phyloP scores from a whole-genome alignment of 208 protist genomes.

The Phytomonas sp. region DNA sequence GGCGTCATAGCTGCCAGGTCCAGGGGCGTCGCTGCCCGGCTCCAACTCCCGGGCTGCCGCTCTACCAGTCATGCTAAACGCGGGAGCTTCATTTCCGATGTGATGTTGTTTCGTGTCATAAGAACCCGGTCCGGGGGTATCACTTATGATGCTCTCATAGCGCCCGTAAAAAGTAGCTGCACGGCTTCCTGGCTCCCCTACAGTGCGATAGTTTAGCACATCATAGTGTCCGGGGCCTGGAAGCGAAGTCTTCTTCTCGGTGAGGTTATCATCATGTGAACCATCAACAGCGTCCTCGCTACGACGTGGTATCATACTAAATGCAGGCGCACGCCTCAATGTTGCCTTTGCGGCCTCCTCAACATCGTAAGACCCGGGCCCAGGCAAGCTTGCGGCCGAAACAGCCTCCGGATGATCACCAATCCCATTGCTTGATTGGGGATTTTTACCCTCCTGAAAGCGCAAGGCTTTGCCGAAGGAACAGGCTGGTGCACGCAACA shows the following conservation, averaged over 20 bases:
- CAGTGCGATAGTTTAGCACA: background rate
- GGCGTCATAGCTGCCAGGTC: slow-evolving; percentile 18
- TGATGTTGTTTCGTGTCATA: slow-evolving; percentile 6
- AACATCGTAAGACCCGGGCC: slow-evolving; percentile 22
- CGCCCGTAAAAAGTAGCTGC: background rate
- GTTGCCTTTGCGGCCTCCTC: background rate
- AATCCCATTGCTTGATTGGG: background rate
- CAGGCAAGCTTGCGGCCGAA: background rate
- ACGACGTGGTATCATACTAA: background rate
- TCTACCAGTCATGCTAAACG: slow-evolving; percentile 3
- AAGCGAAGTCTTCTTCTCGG: background rate
- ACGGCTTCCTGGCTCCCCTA: background rate
- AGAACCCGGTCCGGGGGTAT: slow-evolving; percentile 14
- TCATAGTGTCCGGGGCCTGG: background rate
- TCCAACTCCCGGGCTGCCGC: background rate
- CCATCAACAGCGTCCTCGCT: background rate
- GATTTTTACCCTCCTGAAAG: background rate
- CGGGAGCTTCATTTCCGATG: background rate
- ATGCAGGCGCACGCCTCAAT: background rate
- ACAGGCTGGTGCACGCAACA: background rate
- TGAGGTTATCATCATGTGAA: background rate
- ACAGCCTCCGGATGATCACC: background rate
- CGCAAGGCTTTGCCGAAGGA: background rate
- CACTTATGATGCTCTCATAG: slow-evolving; percentile 4
- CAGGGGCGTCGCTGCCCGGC: slow-evolving; percentile 7